Conservation (phyloP, 1,284 basidiomycete genomes). For the Stygiomarasmius scandens region DNA sequence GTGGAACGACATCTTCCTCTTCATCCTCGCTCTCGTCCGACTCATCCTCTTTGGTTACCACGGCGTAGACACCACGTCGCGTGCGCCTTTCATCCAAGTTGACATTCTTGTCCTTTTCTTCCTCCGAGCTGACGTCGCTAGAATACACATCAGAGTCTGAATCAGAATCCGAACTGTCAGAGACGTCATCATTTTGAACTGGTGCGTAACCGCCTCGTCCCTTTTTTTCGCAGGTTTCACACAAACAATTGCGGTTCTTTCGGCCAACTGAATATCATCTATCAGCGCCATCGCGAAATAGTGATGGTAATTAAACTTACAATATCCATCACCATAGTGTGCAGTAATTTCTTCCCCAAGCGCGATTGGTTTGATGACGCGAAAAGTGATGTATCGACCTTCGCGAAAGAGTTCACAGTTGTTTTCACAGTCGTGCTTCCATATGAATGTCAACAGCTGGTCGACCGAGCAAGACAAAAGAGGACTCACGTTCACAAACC, state of each 20-base stretch:
- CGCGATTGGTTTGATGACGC: conserved; percentile 78
- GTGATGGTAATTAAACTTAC: conserved; percentile 45
- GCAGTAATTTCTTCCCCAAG: conserved; percentile 87
- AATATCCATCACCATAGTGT: conserved; percentile 84
- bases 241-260: conserved; percentile 86
- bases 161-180: conserved; percentile 24
- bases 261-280: conserved; percentile 64
- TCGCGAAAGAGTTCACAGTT: conserved; percentile 88
- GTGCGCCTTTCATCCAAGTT: conserved; percentile 76
- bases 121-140: conserved; percentile 46
- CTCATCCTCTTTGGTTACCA: conserved; percentile 56
- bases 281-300: conserved; percentile 16
- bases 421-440: conserved; percentile 88
- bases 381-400: conserved; percentile 88
- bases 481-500: conserved; percentile 87
- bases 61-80: conserved; percentile 75
- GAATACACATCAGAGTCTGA: conserved; percentile 44
- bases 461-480: conserved; percentile 13
- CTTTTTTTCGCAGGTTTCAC: conserved; percentile 84
- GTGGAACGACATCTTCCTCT: conserved; percentile 45
- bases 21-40: conserved; percentile 56
- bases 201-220: conserved; percentile 76
- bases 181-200: conserved; percentile 52
- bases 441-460: conserved; percentile 21
- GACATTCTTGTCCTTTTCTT: conserved; percentile 32